Conservation (phyloP, 805 yeast species). For the Lipomyces starkeyi region DNA sequence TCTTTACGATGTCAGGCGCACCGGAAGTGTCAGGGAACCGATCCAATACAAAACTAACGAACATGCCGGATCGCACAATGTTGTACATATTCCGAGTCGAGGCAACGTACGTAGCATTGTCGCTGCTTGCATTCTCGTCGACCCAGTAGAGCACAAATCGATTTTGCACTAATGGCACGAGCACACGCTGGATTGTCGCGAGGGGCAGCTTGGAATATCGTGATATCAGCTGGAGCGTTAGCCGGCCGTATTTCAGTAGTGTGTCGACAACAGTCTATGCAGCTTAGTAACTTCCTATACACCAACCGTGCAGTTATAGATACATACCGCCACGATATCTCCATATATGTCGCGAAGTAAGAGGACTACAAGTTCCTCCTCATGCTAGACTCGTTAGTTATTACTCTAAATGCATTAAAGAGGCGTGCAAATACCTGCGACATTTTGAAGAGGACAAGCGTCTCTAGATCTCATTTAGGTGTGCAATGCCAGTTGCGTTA, state of each 20-base stretch:
- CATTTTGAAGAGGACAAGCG: conserved; percentile 11
- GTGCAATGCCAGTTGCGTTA: not conserved
- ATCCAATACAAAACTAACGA: conserved; percentile 60
- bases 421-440: conserved; percentile 19
- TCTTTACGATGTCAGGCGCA: conserved; percentile 67
- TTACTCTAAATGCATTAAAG: not conserved
- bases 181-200: conserved; percentile 61
- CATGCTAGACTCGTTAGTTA: conserved; percentile 17
- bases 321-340: conserved; percentile 62
- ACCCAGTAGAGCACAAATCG: conserved; percentile 74
- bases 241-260: conserved; percentile 71
- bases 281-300: not conserved
- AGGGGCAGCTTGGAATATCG: conserved; percentile 55
- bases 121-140: conserved; percentile 45
- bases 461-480: not conserved
- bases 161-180: conserved; percentile 80
- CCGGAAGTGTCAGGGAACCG: conserved; percentile 49
- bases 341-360: conserved; percentile 58
- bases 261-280: conserved; percentile 56
- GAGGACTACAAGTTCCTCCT: conserved; percentile 33
- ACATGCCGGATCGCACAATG: conserved; percentile 77
- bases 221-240: conserved; percentile 61
- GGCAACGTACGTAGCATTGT: conserved; percentile 38
- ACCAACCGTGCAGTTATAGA: not conserved
- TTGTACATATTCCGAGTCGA: conserved; percentile 66